A percentile compares a stretch with the other conserved stretches of the same genome.
These are phyloP conservation scores for Osmanthus fragrans DNA, from an alignment of 257 asterid species.

Conservation along the genomic window DNA sequence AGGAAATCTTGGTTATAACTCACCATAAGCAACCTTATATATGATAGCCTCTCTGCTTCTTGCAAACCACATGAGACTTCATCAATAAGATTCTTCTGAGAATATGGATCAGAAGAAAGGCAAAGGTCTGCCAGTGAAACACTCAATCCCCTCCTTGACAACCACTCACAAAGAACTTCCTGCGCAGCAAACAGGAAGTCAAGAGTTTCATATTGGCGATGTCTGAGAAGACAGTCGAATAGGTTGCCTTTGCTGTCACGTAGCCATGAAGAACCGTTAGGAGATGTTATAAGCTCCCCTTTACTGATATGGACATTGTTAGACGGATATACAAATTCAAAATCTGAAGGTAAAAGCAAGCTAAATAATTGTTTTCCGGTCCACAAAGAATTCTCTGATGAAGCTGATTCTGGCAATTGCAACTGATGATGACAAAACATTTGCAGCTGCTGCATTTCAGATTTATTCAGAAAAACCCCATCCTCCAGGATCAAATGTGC, in stretches of 20 bases:
- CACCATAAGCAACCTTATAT: constrained; percentile 56
- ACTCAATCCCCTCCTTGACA: constrained; percentile 72
- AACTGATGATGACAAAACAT: constrained; percentile 59
- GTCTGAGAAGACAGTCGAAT: constrained; percentile 53
- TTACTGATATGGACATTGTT: constrained; percentile 52
- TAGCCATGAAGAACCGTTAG: constrained; percentile 73
- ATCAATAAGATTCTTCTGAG: constrained; percentile 58
- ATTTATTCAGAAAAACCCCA: constrained; percentile 57
- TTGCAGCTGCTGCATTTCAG: constrained; percentile 88
- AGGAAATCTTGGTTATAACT: constrained; percentile 53
- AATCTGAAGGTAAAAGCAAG: constrained; percentile 64
- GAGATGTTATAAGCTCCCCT: constrained; percentile 68
- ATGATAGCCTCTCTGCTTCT: constrained; percentile 73
- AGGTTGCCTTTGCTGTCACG: constrained; percentile 63
- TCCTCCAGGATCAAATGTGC: constrained; percentile 72
- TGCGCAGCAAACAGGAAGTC: constrained; percentile 60
- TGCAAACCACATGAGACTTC: constrained; percentile 73
- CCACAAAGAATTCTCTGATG: constrained; percentile 48
- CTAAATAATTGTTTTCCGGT: constrained; percentile 84
- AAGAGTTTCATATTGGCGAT: constrained; percentile 46
- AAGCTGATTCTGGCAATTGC: constrained; percentile 44
- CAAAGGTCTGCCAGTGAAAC: constrained; percentile 85
- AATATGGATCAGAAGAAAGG: constrained; percentile 56
- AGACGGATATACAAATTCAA: constrained; percentile 48
- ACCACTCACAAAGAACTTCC: constrained; percentile 87